Base-by-base conservation (phyloP, 1,284 basidiomycete genomes). In the Porodaedalea pini region DNA sequence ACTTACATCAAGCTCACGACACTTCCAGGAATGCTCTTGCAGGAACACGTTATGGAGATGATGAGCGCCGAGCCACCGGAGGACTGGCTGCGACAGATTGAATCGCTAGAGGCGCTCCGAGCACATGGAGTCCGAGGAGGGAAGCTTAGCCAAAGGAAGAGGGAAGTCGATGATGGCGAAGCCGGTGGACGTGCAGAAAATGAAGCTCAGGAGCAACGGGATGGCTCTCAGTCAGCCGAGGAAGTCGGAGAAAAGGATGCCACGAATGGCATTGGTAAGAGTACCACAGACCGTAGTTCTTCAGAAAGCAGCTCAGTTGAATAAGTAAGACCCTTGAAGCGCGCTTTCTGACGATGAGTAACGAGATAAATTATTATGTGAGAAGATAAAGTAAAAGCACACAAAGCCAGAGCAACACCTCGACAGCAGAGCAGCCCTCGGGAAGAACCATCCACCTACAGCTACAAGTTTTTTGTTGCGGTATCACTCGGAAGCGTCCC, bases 11-110 rank as follows among this genome's bases (percentile, higher is more conserved):
- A 44, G 64, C 53, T 10, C 50, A 49, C 43, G 23, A 31, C 3
- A 50, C 36, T 15, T 31, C 11, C 32, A 88, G 86, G 85, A 0
- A 82, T 89, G 73, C 68, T 89, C 11, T 65, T 89, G 15, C 85
- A 89, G 62, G 84, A 87, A 63, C 78, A 85, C 61, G 72, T 88
- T 15, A 74, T 71, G 1, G 65, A 70, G 4, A 61, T 75, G 36
- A 63, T 85, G n/a, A 64, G 67, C 39, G 69, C 74, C 5, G 65
- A 65, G 29, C 66, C 76, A 15, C 76, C 78, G 5, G 70, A 72
- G 0, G 73, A 67, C 1, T 81, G 79, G 79, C 73, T 78, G 53
- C 63, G 63, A 34, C 66, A 65, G 19, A 68, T 69, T 65, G 56
- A 25, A 3, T 27, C 47, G 10, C 51, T 51, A 15, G 57, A 61